Evolutionary conservation across 495 filamentous ascomycete genomes (phyloP), one percentile per base, ranked within the genome.

Genomic region (Xylaria acuta): DNA sequence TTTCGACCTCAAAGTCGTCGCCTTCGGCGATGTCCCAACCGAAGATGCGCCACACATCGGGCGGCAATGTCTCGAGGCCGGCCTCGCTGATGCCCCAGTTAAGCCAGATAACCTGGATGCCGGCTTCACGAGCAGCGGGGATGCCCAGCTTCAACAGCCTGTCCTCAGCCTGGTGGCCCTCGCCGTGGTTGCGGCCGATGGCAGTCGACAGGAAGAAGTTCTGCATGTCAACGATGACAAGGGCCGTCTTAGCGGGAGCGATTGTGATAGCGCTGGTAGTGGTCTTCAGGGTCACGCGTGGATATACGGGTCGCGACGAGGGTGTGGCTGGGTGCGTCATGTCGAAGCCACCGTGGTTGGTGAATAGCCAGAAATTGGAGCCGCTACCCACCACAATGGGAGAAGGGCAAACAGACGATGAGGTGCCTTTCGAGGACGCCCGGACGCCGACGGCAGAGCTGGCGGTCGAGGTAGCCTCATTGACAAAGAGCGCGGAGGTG

Each of bases 101-200:
- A 12, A 76, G 60, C 79, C 79, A 81, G 34, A 79, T 64, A 16
- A 81, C 64, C 60, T 72, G 71, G 45, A 78, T 78, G 38, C 72
- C 75, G 16, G 64, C 67, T n/a, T 49, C 58, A 43, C 79, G 75
- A 56, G 72, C 75, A 45, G 71, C 75, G 38, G 68, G 56, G 34
- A 70, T 70, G 56, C 22, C 56, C 2, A 32, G 67, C 22, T 76
- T 49, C 43, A 73, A 72, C 51, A 64, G n/a, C 22, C 14, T 71
- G 68, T 58, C 76, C 41, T 51, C 22, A 1, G 64, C 64, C 8
- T 66, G 45, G 20, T 12, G 18, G n/a, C 43, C 32, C 32, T 20
- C 81, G 7, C 27, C 78, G 89, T 90, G 91, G 76, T 87, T 90
- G 53, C 89, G 86, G 64, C 90, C 89, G 77, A 90, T 89, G 47